Conservation (phyloP, 2,329 filamentous ascomycete genomes). For the Lachnellula suecica region DNA sequence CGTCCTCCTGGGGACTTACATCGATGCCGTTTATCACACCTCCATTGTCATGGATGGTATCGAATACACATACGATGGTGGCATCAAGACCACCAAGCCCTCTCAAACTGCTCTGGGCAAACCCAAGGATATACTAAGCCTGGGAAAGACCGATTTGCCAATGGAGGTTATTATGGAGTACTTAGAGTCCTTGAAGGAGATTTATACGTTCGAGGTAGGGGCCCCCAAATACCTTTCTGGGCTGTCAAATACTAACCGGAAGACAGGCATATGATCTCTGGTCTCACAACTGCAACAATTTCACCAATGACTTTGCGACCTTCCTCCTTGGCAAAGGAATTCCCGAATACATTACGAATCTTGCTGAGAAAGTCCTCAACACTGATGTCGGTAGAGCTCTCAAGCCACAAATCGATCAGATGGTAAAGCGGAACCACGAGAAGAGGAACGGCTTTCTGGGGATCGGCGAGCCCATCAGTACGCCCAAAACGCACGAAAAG, state of each 20-base stretch:
- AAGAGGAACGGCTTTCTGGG: conserved; percentile 42
- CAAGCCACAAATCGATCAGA: conserved; percentile 68
- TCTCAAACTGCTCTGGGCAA: conserved; percentile 84
- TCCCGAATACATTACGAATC: conserved; percentile 79
- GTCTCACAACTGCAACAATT: conserved; percentile 96
- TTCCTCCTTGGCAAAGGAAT: conserved; percentile 89
- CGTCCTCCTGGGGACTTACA: conserved; percentile 63
- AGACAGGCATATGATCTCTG: conserved; percentile 80
- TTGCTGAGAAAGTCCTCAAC: conserved; percentile 81
- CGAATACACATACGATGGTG: conserved; percentile 89
- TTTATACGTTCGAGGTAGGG: conserved; percentile 75
- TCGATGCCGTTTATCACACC: conserved; percentile 95
- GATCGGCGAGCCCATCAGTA: conserved; percentile 17
- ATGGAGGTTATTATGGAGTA: conserved; percentile 84
- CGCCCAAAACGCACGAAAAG: conserved; percentile 18
- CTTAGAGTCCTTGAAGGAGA: conserved; percentile 75
- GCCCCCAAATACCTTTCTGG: neutral
- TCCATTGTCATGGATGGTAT: conserved; percentile 80
- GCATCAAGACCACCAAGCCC: conserved; percentile 77
- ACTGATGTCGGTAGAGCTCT: conserved; percentile 90
- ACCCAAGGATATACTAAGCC: conserved; percentile 71
- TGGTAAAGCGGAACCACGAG: conserved; percentile 59
- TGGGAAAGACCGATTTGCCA: conserved; percentile 78
- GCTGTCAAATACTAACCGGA: conserved; percentile 1
- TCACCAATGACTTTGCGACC: conserved; percentile 87